A percentile compares a stretch with the other conserved stretches of the same genome.
These are phyloP conservation scores for Moesziomyces globuligerus DNA, from an alignment of 1,284 basidiomycete species.

Conservation along the genomic window DNA sequence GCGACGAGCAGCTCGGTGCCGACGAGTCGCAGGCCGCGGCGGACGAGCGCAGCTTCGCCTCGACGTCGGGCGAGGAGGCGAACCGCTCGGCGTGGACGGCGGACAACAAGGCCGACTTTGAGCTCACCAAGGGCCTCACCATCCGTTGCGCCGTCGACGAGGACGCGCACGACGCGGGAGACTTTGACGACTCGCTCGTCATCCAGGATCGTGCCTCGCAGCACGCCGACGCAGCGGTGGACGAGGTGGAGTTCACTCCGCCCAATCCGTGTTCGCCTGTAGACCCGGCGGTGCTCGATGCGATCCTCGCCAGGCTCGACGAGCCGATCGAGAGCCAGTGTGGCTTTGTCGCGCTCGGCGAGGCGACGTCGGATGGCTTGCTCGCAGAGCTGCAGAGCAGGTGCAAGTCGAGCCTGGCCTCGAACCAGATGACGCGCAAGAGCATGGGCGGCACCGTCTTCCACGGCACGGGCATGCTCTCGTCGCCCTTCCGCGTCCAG, in stretches of 20 bases:
- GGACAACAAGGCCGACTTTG: conserved; percentile 39
- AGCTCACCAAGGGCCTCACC: conserved; percentile 46
- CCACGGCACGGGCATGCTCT: conserved; percentile 31
- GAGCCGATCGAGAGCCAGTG: conserved; percentile 72
- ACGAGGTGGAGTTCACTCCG: conserved; percentile 54
- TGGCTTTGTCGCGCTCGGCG: conserved; percentile 75
- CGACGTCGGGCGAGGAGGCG: conserved; percentile 30
- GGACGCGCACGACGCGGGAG: conserved; percentile 14
- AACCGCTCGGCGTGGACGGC: conserved; percentile 37
- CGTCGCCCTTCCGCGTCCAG: conserved; percentile 18
- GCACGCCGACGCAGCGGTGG: background rate
- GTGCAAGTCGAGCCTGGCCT: conserved; percentile 65
- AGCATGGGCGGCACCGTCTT: conserved; percentile 56
- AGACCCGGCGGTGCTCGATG: conserved; percentile 75
- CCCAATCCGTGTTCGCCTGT: conserved; percentile 91
- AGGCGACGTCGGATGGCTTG: conserved; percentile 71
- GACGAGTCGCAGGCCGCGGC: conserved; percentile 27
- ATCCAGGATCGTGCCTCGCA: conserved; percentile 13
- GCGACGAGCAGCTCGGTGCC: conserved; percentile 1
- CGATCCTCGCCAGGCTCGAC: conserved; percentile 75
- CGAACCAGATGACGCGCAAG: conserved; percentile 57
- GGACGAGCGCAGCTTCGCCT: conserved; percentile 41
- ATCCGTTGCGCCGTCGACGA: conserved; percentile 24
- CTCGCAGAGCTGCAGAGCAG: conserved; percentile 74
- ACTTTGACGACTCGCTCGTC: conserved; percentile 23